These are phyloP conservation scores for Schizochytrium sp. DNA, from an alignment of 108 stramenopile genomes.

Conservation along the genomic window DNA sequence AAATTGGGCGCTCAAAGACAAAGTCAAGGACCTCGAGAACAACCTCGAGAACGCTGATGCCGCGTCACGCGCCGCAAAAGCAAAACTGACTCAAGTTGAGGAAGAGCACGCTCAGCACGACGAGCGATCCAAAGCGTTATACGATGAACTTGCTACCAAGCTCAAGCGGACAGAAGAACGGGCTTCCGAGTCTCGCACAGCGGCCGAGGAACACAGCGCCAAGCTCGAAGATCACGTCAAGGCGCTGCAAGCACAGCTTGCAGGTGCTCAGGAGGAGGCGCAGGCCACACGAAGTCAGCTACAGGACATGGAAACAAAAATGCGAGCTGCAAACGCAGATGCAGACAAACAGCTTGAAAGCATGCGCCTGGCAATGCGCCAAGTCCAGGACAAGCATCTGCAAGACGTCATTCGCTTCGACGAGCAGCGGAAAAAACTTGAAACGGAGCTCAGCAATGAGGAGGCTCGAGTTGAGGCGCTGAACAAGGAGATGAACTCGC, in stretches of 20 bases:
- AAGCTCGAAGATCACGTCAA: not conserved
- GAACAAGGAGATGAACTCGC: not conserved
- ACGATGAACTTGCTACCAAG: not conserved
- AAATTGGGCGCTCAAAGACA: not conserved
- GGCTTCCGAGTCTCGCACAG: not conserved
- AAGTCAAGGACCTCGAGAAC: not conserved
- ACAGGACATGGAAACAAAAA: not conserved
- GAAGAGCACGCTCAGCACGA: not conserved
- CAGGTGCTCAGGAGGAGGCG: not conserved
- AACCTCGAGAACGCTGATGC: not conserved
- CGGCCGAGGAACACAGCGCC: not conserved
- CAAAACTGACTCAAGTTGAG: too few relatives aligned
- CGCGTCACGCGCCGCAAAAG: too few relatives aligned
- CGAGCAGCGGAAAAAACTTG: not conserved
- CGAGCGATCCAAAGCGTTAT: not conserved
- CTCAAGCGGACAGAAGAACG: not conserved
- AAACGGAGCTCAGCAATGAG: not conserved
- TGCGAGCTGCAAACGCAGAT: not conserved
- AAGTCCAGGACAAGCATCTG: constrained; percentile 1
- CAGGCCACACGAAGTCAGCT: not conserved
- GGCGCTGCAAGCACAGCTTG: not conserved
- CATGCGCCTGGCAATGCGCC: not conserved
- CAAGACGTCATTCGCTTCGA: not conserved
- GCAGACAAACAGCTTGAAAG: not conserved
- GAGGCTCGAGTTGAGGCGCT: not conserved